Conservation (phyloP, 2,329 filamentous ascomycete genomes). For the Aureobasidium sp. region DNA sequence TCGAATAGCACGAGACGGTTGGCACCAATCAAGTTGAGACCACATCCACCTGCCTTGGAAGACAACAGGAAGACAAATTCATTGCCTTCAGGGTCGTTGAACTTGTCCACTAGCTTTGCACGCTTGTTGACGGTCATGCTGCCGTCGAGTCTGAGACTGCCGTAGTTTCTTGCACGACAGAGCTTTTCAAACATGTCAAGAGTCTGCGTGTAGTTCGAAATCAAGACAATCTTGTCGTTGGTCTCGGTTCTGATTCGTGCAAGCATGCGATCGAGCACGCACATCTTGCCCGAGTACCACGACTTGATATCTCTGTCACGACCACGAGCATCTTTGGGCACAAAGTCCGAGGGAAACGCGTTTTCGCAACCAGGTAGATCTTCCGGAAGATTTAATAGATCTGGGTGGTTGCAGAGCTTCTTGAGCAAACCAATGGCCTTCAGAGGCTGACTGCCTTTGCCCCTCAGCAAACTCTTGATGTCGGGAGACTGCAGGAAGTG, state of each 20-base stretch:
- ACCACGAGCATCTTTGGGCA: conserved; percentile 79
- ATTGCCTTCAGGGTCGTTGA: conserved; percentile 83
- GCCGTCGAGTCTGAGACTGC: conserved; percentile 81
- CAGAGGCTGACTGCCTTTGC: conserved; percentile 90
- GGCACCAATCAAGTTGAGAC: conserved; percentile 89
- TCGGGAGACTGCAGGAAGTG: conserved; percentile 95
- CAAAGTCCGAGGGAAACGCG: conserved; percentile 76
- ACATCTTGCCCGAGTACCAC: conserved; percentile 98
- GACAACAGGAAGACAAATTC: conserved; percentile 96
- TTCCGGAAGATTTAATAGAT: conserved; percentile 72
- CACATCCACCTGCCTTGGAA: conserved; percentile 93
- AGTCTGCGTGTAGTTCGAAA: conserved; percentile 96
- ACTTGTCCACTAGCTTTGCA: conserved; percentile 93
- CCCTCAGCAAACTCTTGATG: conserved; percentile 82
- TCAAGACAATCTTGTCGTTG: conserved; percentile 98
- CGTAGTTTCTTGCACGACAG: conserved; percentile 78
- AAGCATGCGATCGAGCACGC: conserved; percentile 90
- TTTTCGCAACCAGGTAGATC: conserved; percentile 84
- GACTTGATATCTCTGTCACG: conserved; percentile 87
- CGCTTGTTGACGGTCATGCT: conserved; percentile 98
- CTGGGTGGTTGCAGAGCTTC: conserved; percentile 97
- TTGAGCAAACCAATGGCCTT: conserved; percentile 96
- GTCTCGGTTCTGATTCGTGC: conserved; percentile 91
- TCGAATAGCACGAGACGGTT: conserved; percentile 95
- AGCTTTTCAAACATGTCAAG: conserved; percentile 89